Evolutionary conservation across 331 rosid genomes (phyloP), one percentile per base, ranked within the genome.

Genomic region (Prunus yedoensis): DNA sequence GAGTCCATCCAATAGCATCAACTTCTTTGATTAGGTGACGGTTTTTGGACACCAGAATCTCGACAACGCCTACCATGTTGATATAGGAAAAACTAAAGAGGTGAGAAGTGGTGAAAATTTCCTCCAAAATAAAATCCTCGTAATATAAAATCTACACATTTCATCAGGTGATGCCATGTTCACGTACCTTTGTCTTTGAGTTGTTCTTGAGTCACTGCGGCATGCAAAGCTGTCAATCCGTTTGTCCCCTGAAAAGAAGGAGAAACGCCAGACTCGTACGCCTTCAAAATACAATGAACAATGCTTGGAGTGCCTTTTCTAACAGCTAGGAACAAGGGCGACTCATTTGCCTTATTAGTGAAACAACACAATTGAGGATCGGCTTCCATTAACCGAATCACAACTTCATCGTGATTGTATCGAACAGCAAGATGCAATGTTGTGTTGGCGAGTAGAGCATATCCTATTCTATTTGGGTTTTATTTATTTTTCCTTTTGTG

Each of bases 201-300:
- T 32, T 32, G 5, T 32, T 32, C 38, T 0, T 60, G 63, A 32
- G 66, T 51, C 12, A 66, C 32, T 2, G 75, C 80, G 2, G 74
- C 74, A 60, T 77, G 80, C 58, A 77, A 59, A 12, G 74, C 69
- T n/a, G 47, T 77, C 74, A 77, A 28, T 49, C 80, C 80, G 15
- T 77, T 43, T 18, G 60, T 67, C 50, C 80, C 80, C 0, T 12
- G 73, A 20, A 21, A 57, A n/a, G 80, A 56, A 56, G 60, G 47
- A 25, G 60, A 57, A 17, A 54, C 4, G 0, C 60, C 50, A 25
- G 50, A 23, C 15, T 52, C 27, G 21, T 32, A 32, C 6, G 38
- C 38, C 6, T 61, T 30, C 7, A 77, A 16, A 4, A 77, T 58
- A 49, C 28, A 68, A 5, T 47, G 47, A n/a, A 52, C 75, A 28